phyloP scores from a whole-genome alignment of 2,329 filamentous ascomycete species.

The Lasiodiplodia theobromae region DNA sequence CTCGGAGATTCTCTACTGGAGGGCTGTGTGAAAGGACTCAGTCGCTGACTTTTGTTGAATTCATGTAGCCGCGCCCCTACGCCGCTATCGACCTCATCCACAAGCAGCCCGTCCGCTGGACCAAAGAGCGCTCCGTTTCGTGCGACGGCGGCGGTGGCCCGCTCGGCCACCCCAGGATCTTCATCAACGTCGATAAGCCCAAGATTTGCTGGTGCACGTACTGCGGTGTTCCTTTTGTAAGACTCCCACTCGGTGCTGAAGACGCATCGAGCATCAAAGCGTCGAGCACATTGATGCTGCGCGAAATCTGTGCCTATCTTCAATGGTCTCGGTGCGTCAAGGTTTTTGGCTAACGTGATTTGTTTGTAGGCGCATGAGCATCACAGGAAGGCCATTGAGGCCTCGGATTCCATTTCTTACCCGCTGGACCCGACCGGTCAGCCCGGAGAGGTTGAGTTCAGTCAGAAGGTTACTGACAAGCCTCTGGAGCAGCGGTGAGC shows the following conservation, averaged over 20 bases:
- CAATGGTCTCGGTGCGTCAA: background rate
- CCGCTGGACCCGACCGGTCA: constrained; percentile 72
- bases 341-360: constrained; percentile 29
- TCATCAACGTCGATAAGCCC: constrained; percentile 98
- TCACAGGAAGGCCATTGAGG: constrained; percentile 82
- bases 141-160: constrained; percentile 95
- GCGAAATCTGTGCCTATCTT: background rate
- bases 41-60: constrained; percentile 37
- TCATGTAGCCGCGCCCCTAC: constrained; percentile 77
- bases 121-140: constrained; percentile 77
- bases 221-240: constrained; percentile 91
- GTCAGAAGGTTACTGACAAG: constrained; percentile 65
- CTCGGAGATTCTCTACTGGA: background rate
- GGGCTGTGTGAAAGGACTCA: background rate
- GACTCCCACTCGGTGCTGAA: constrained; percentile 48
- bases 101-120: constrained; percentile 93
- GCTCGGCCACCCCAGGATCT: constrained; percentile 88
- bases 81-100: constrained; percentile 96
- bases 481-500: constrained; percentile 66
- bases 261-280: background rate
- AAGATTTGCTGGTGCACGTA: constrained; percentile 91
- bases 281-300: background rate
- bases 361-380: constrained; percentile 82
- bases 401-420: constrained; percentile 80
- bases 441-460: constrained; percentile 64